phyloP scores from a whole-genome alignment of 345 rosid species.

The Physaria fendleri region DNA sequence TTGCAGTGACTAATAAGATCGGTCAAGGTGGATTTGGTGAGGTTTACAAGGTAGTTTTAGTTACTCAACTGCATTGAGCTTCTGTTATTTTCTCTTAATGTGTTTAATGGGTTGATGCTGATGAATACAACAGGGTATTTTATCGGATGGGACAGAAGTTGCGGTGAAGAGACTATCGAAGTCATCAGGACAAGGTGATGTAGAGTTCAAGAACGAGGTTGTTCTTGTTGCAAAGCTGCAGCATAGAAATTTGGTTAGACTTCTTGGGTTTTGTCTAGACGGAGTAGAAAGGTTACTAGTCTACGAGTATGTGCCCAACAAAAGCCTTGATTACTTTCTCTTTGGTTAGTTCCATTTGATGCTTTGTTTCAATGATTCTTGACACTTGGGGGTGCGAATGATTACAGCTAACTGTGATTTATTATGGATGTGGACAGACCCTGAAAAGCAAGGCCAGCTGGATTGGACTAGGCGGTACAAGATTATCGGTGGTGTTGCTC shows the following conservation, averaged over 20 bases:
- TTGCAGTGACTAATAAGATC: constrained; percentile 41
- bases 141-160: constrained; percentile 18
- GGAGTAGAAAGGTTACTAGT: constrained; percentile 24
- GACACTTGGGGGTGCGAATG: neutral
- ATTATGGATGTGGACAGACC: constrained; percentile 30
- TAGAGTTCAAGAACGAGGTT: constrained; percentile 32
- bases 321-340: constrained; percentile 30
- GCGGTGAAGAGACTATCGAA: constrained; percentile 28
- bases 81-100: neutral
- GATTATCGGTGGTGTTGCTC: constrained; percentile 42
- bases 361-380: neutral
- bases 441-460: constrained; percentile 24
- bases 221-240: constrained; percentile 29
- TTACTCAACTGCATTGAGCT: neutral
- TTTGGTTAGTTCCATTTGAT: constrained; percentile 12
- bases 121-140: constrained; percentile 1
- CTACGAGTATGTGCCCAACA: constrained; percentile 29
- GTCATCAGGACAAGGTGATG: constrained; percentile 27
- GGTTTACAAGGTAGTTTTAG: constrained; percentile 47
- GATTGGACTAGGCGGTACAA: constrained; percentile 46
- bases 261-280: constrained; percentile 22
- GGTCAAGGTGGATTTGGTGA: constrained; percentile 69
- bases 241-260: constrained; percentile 24
- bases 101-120: neutral
- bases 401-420: neutral